These are phyloP conservation scores for Limnanthes douglasii DNA, from an alignment of 345 rosid genomes.

Conservation along the genomic window DNA sequence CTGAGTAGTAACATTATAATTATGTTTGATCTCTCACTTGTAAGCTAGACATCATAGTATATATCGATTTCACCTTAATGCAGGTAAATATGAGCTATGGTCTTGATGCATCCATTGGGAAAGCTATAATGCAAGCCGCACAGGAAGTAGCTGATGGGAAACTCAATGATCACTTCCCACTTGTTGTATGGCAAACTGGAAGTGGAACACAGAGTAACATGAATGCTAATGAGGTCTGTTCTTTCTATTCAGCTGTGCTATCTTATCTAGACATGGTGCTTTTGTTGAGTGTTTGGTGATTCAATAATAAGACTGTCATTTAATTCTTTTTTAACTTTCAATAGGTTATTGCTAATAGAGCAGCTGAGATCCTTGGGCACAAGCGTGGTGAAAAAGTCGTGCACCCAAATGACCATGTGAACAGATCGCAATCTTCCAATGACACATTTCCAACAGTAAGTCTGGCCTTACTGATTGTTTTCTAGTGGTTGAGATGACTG, in stretches of 20 bases:
- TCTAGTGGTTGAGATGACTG: not conserved
- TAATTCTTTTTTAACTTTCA: constrained; percentile 3
- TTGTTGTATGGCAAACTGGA: constrained; percentile 98
- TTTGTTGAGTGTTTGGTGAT: not conserved
- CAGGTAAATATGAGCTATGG: constrained; percentile 93
- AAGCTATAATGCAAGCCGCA: constrained; percentile 87
- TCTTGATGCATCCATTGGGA: constrained; percentile 71
- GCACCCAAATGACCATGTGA: constrained; percentile 97
- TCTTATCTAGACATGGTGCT: not conserved
- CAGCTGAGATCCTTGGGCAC: constrained; percentile 90
- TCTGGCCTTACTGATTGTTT: constrained; percentile 5
- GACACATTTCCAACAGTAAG: constrained; percentile 96
- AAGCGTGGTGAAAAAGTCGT: constrained; percentile 78
- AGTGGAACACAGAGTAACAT: constrained; percentile 99
- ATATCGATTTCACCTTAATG: not conserved
- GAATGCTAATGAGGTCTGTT: constrained; percentile 99
- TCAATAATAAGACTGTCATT: not conserved
- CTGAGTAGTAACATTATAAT: too few species aligned
- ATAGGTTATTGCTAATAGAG: constrained; percentile 95
- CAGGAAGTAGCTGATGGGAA: constrained; percentile 92
- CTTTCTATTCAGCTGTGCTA: too few species aligned
- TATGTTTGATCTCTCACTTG: not conserved
- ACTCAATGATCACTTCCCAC: constrained; percentile 76
- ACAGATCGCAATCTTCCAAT: constrained; percentile 90
- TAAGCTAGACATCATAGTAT: not conserved